These are phyloP conservation scores for Cladosporium sp. DNA, from an alignment of 2,329 filamentous ascomycete genomes.

Conservation along the genomic window DNA sequence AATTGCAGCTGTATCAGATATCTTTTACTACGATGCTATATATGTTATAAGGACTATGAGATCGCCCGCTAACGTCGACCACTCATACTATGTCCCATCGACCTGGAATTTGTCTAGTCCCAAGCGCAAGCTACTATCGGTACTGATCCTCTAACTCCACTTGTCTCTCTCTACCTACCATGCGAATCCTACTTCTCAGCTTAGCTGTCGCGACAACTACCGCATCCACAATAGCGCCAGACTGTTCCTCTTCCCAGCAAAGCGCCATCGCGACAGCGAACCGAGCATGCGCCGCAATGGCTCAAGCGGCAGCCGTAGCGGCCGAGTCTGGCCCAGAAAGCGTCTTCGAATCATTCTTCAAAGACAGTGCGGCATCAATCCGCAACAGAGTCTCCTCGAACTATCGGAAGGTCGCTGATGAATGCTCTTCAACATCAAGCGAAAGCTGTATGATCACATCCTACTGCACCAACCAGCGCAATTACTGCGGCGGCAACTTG, in stretches of 20 bases:
- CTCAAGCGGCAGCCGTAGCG: slow-evolving; percentile 47
- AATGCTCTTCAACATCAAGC: slow-evolving; percentile 50
- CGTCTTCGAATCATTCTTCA: slow-evolving; percentile 60
- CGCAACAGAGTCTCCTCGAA: slow-evolving; percentile 46
- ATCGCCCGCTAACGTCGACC: too few species aligned
- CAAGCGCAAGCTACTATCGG: too few species aligned
- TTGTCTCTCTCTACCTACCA: slow-evolving; percentile 1
- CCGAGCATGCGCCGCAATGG: slow-evolving; percentile 49
- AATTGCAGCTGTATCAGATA: too few species aligned
- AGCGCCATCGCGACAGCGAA: slow-evolving; percentile 47
- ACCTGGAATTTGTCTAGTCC: too few species aligned
- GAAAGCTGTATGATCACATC: slow-evolving; percentile 32
- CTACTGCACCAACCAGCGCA: slow-evolving; percentile 56
- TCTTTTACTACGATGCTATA: too few species aligned
- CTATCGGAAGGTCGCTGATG: slow-evolving; percentile 49
- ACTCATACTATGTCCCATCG: too few species aligned
- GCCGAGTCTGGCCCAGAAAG: slow-evolving; percentile 45
- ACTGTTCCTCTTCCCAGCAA: slow-evolving; percentile 42
- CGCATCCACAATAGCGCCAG: slow-evolving; percentile 22
- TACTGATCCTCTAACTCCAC: too few species aligned
- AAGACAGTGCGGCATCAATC: slow-evolving; percentile 44
- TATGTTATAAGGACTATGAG: too few species aligned
- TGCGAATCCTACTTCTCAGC: not conserved
- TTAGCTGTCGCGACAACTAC: not conserved
- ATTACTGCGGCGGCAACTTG: slow-evolving; percentile 47